phyloP scores from a whole-genome alignment of 345 rosid species.

The Pugionium dolabratum region DNA sequence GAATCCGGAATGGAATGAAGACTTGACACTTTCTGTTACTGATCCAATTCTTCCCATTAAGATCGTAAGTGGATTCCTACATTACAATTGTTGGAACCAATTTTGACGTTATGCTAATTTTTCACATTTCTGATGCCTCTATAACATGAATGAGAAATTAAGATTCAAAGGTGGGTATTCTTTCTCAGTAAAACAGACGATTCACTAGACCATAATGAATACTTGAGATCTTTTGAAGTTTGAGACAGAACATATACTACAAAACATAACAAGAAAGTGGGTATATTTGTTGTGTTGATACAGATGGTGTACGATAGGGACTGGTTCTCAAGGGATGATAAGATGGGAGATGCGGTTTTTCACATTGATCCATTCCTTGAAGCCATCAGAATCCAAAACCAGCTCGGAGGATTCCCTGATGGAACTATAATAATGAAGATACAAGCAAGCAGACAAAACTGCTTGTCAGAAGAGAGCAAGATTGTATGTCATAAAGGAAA shows the following conservation, averaged over 20 bases:
- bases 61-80: constrained; percentile 51
- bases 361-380: constrained; percentile 49
- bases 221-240: neutral
- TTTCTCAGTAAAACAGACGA: neutral
- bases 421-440: constrained; percentile 57
- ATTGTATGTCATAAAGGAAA: constrained; percentile 56
- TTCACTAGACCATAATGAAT: too few relatives aligned
- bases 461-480: constrained; percentile 60
- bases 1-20: constrained; percentile 90
- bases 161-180: neutral
- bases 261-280: constrained; percentile 1
- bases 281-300: neutral
- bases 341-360: constrained; percentile 84
- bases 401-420: constrained; percentile 41
- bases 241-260: neutral
- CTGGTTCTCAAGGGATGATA: constrained; percentile 66
- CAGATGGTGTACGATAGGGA: constrained; percentile 78
- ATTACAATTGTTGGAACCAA: neutral
- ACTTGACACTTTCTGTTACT: constrained; percentile 64
- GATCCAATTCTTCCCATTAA: constrained; percentile 64
- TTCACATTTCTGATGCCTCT: too few relatives aligned
- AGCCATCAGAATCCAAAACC: constrained; percentile 47
- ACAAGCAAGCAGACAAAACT: constrained; percentile 54
- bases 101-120: too few relatives aligned
- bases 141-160: too few relatives aligned